phyloP scores from a whole-genome alignment of 257 asterid genomes.

The Leonotis leonurus region DNA sequence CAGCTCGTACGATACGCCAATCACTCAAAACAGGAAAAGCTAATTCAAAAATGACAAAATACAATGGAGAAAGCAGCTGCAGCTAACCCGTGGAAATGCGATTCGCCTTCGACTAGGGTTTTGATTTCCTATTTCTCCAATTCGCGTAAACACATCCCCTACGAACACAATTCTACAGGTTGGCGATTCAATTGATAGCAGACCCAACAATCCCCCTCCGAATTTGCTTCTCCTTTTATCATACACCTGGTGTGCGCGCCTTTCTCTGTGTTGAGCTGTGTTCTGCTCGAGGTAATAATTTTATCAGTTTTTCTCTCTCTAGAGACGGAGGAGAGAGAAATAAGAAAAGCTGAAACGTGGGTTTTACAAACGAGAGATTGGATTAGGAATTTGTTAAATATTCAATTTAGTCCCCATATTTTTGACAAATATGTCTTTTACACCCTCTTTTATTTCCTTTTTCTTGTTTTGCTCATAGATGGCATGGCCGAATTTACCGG shows the following conservation, averaged over 20 bases:
- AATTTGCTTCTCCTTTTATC: not conserved
- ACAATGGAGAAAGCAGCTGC: conserved; percentile 9
- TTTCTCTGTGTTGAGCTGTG: conserved; percentile 15
- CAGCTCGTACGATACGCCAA: not conserved
- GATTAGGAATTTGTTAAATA: conserved; percentile 6
- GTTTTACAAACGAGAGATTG: conserved; percentile 26
- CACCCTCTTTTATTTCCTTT: not conserved
- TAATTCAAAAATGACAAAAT: not conserved
- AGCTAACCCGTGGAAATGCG: conserved; percentile 27
- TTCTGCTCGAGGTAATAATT: conserved; percentile 1
- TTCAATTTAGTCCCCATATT: conserved; percentile 1
- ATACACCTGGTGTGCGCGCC: not conserved
- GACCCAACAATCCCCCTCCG: not conserved
- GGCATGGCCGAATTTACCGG: too few relatives aligned
- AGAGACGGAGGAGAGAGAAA: conserved; percentile 13
- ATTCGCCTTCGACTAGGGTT: conserved; percentile 28
- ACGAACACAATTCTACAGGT: not conserved
- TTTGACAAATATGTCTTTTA: conserved; percentile 1
- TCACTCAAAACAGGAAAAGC: not conserved
- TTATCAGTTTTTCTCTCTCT: conserved; percentile 22
- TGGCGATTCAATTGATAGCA: conserved; percentile 17
- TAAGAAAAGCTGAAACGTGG: conserved; percentile 29
- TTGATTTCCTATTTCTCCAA: conserved; percentile 21
- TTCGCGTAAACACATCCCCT: conserved; percentile 12
- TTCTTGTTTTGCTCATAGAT: too few relatives aligned